phyloP scores from a whole-genome alignment of 2,329 filamentous ascomycete genomes.

The Onygena corvina region DNA sequence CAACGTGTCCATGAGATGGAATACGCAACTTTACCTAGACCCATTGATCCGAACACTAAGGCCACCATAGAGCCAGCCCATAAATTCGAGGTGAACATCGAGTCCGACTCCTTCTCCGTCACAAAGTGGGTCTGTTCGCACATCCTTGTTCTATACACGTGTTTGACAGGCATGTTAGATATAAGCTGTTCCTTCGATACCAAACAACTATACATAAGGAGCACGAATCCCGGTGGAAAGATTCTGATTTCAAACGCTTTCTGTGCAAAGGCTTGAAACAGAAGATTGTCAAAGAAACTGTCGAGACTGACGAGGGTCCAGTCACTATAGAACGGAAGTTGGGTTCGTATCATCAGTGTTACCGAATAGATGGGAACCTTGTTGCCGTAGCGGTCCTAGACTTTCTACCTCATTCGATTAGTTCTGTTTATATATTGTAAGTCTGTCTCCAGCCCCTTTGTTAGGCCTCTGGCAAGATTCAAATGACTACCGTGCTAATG shows the following conservation, averaged over 20 bases:
- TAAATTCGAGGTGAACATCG: slow-evolving; percentile 38
- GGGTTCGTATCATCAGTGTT: slow-evolving; percentile 41
- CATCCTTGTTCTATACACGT: not conserved
- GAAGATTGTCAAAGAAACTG: slow-evolving; percentile 24
- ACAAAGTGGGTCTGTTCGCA: slow-evolving; percentile 29
- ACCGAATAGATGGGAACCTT: slow-evolving; percentile 38
- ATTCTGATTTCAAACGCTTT: slow-evolving; percentile 36
- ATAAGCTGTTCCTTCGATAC: slow-evolving; percentile 37
- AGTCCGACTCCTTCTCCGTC: slow-evolving; percentile 36
- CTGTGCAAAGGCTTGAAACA: slow-evolving; percentile 37
- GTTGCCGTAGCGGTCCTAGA: slow-evolving; percentile 40
- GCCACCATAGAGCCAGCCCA: slow-evolving; percentile 37
- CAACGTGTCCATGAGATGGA: slow-evolving; percentile 35
- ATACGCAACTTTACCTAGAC: slow-evolving; percentile 33
- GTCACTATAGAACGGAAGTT: slow-evolving; percentile 32
- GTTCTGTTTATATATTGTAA: slow-evolving; percentile 41
- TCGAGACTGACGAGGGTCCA: not conserved
- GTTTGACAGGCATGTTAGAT: slow-evolving; percentile 22
- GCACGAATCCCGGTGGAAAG: slow-evolving; percentile 33
- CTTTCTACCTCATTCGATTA: slow-evolving; percentile 36
- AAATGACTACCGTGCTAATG: not conserved
- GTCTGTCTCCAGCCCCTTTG: slow-evolving; percentile 12
- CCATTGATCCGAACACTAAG: slow-evolving; percentile 35
- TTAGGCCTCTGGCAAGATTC: too few species aligned
- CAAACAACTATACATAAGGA: slow-evolving; percentile 38